These are phyloP conservation scores for Sanguinoderma infundibulare DNA, from an alignment of 1,284 basidiomycete genomes.

Conservation along the genomic window DNA sequence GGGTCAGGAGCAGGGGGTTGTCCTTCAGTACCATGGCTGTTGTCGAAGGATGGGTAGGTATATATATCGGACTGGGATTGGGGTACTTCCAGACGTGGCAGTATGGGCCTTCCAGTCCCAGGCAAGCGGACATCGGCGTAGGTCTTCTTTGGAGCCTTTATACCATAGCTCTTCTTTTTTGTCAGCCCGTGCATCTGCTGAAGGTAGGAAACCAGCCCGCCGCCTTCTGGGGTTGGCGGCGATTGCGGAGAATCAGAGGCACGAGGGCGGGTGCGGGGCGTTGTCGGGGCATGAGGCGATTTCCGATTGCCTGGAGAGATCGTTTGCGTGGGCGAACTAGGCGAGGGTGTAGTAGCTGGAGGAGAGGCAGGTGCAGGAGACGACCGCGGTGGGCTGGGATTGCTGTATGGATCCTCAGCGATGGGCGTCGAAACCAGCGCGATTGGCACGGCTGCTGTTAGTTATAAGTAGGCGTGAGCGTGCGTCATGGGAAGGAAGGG, in stretches of 20 bases:
- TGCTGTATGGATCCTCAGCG: slow-evolving; percentile 19
- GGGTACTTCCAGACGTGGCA: slow-evolving; percentile 35
- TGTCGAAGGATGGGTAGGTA: slow-evolving; percentile 24
- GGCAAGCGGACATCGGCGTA: slow-evolving; percentile 27
- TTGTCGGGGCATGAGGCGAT: slow-evolving; percentile 18
- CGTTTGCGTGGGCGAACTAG: slow-evolving; percentile 17
- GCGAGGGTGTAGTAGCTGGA: slow-evolving; percentile 11
- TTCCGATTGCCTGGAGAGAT: slow-evolving; percentile 21
- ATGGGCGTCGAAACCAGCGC: slow-evolving; percentile 17
- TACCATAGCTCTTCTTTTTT: slow-evolving; percentile 34
- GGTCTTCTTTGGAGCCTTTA: slow-evolving; percentile 30
- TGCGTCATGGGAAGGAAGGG: slow-evolving; percentile 2
- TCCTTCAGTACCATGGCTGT: slow-evolving; percentile 6
- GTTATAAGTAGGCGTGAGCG: slow-evolving; percentile 2
- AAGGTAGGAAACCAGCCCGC: slow-evolving; percentile 36
- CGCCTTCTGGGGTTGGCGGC: slow-evolving; percentile 21
- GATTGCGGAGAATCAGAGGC: slow-evolving; percentile 16
- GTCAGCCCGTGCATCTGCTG: slow-evolving; percentile 38
- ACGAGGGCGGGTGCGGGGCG: slow-evolving; percentile 22
- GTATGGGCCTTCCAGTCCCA: slow-evolving; percentile 32
- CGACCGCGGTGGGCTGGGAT: slow-evolving; percentile 20
- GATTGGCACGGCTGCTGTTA: slow-evolving; percentile 17
- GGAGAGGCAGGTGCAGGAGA: slow-evolving; percentile 19
- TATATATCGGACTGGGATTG: slow-evolving; percentile 23
- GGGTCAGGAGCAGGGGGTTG: slow-evolving; percentile 15